These are phyloP conservation scores for Ustilago shanxiensis DNA, from an alignment of 1,284 basidiomycete species.

Conservation along the genomic window DNA sequence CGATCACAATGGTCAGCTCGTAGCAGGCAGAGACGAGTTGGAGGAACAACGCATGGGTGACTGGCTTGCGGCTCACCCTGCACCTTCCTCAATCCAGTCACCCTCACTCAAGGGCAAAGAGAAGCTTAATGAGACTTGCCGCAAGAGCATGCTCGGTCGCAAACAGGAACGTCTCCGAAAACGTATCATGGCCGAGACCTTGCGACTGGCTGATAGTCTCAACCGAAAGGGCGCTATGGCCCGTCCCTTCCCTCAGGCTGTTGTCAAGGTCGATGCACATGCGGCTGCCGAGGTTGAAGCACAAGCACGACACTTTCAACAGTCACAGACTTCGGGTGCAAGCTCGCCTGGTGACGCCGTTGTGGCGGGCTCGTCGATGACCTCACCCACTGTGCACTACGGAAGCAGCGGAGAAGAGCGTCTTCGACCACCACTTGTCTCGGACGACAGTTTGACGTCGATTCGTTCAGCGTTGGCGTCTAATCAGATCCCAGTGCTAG, in stretches of 20 bases:
- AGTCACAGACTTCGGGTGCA: conserved; percentile 12
- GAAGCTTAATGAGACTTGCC: conserved; percentile 10
- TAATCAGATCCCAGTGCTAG: conserved; percentile 94
- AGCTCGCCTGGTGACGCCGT: conserved; percentile 12
- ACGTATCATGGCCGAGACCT: conserved; percentile 78
- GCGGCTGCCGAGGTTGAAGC: conserved; percentile 38
- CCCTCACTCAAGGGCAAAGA: conserved; percentile 29
- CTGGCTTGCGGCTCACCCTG: conserved; percentile 54
- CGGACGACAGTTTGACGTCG: conserved; percentile 81
- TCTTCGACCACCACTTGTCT: conserved; percentile 71
- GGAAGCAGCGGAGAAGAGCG: conserved; percentile 34
- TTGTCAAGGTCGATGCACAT: conserved; percentile 56
- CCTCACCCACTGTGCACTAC: conserved; percentile 32
- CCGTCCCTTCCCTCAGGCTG: conserved; percentile 77
- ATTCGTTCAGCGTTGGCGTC: conserved; percentile 88
- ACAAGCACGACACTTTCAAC: conserved; percentile 29
- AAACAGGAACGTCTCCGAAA: conserved; percentile 73
- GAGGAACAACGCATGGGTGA: conserved; percentile 51
- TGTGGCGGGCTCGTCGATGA: conserved; percentile 26
- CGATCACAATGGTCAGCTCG: conserved; percentile 44
- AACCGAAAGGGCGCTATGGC: conserved; percentile 87
- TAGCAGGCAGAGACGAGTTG: conserved; percentile 49
- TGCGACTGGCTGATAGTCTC: conserved; percentile 80
- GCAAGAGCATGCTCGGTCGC: conserved; percentile 29
- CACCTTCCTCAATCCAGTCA: conserved; percentile 13